Conservation (phyloP, 176 grass and related monocot species). For the Musa itinerans region DNA sequence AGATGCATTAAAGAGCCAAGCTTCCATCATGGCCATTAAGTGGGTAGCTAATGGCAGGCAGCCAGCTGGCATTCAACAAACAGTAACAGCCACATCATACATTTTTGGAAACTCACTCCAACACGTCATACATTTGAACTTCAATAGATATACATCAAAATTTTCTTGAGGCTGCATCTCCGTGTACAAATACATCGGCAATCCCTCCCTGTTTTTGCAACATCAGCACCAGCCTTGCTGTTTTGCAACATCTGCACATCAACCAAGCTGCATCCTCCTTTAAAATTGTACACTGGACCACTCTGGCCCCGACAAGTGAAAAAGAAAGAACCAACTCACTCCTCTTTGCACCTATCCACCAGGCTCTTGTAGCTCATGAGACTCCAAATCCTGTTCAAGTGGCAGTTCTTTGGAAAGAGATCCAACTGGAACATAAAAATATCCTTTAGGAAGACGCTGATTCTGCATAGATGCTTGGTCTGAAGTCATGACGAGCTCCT, state of each 20-base stretch:
- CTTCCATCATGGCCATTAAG: background rate
- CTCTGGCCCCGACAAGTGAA: background rate
- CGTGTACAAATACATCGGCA: background rate
- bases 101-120: background rate
- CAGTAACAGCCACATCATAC: background rate
- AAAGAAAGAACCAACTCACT: slow-evolving; percentile 22
- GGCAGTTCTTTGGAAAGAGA: slow-evolving; percentile 82
- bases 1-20: background rate
- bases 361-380: slow-evolving; percentile 60
- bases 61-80: background rate
- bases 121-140: background rate
- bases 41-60: background rate
- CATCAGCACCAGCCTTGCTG: background rate
- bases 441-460: slow-evolving; percentile 85
- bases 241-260: background rate
- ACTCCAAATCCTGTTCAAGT: slow-evolving; percentile 34
- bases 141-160: background rate
- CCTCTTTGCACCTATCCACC: slow-evolving; percentile 56
- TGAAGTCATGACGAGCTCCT: slow-evolving; percentile 89
- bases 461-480: slow-evolving; percentile 88
- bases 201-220: background rate
- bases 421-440: slow-evolving; percentile 75
- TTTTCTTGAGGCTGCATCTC: background rate
- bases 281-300: background rate
- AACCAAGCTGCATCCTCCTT: background rate